These are phyloP conservation scores for Volvox carteri DNA, from an alignment of 163 green algal species.

Conservation along the genomic window DNA sequence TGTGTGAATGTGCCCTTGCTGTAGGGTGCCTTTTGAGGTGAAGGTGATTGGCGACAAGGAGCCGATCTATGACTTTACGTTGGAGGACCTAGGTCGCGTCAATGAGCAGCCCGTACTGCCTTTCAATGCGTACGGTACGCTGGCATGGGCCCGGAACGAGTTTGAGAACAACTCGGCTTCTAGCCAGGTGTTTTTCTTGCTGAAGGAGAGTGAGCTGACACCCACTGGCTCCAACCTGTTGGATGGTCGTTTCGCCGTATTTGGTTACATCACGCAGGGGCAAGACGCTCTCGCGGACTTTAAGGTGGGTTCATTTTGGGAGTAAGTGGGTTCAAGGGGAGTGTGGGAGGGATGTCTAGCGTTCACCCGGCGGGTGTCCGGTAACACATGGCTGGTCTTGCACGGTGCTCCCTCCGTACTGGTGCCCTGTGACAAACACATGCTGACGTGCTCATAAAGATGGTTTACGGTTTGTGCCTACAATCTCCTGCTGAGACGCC, in stretches of 20 bases:
- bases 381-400: too few species aligned
- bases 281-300: constrained; percentile 87
- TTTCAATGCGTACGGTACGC: constrained; percentile 99
- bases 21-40: constrained; percentile 95
- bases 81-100: constrained; percentile 94
- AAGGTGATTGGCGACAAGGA: constrained; percentile 91
- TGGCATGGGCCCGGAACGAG: constrained; percentile 95
- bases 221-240: constrained; percentile 96
- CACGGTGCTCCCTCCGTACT: too few species aligned
- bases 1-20: too few species aligned
- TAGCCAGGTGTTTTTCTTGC: constrained; percentile 95
- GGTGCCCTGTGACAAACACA: too few species aligned
- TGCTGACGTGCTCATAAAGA: too few species aligned
- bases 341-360: too few species aligned
- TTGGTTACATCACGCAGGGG: constrained; percentile 95
- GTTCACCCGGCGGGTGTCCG: too few species aligned
- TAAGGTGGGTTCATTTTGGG: constrained; percentile 79
- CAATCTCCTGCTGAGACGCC: too few species aligned
- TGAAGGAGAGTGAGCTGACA: constrained; percentile 98
- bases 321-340: too few species aligned
- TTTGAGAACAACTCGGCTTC: constrained; percentile 96
- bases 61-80: constrained; percentile 95
- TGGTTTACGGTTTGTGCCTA: too few species aligned
- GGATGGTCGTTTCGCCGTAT: constrained; percentile 97
- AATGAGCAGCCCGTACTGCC: constrained; percentile 92